Evolutionary conservation across 1,139 yeast genomes (phyloP).

Genomic region (Blastobotrys petasosporus): DNA sequence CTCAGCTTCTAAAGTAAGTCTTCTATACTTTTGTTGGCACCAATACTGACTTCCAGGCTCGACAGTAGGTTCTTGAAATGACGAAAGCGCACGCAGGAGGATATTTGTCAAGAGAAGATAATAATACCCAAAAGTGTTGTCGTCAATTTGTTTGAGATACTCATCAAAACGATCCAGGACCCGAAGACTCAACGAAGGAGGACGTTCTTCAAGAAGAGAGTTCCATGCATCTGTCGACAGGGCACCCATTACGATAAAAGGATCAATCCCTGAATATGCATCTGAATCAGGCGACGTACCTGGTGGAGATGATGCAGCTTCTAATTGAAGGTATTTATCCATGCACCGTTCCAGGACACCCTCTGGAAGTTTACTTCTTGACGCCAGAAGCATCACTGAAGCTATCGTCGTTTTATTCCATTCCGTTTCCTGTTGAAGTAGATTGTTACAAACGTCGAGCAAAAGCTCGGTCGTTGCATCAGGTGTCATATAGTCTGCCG

Average conservation of each 20-base stretch:
- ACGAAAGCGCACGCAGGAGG: constrained; percentile 11
- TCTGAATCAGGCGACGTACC: neutral
- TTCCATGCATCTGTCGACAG: constrained; percentile 18
- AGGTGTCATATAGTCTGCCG: constrained; percentile 16
- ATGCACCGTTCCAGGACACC: constrained; percentile 5
- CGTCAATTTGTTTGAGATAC: constrained; percentile 12
- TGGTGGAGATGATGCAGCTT: constrained; percentile 6
- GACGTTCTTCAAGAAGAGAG: constrained; percentile 12
- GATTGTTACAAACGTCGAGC: constrained; percentile 15
- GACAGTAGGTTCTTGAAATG: constrained; percentile 1
- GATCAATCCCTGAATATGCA: neutral
- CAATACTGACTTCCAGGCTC: neutral
- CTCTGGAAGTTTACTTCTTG: constrained; percentile 4
- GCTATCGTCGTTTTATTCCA: constrained; percentile 14
- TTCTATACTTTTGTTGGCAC: constrained; percentile 6
- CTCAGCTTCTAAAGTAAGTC: constrained; percentile 19
- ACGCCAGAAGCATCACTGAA: constrained; percentile 12
- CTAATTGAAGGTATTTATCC: constrained; percentile 4
- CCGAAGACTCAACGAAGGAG: constrained; percentile 5
- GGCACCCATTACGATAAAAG: constrained; percentile 12
- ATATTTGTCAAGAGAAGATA: constrained; percentile 15
- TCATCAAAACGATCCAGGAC: constrained; percentile 7
- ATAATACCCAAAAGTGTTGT: constrained; percentile 19
- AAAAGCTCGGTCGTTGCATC: constrained; percentile 15
- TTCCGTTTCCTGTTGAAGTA: constrained; percentile 14